Evolutionary conservation across 768 basidiomycete species (phyloP), one percentile per base, ranked within the genome.

Genomic region (Calocybe gangraenosa): DNA sequence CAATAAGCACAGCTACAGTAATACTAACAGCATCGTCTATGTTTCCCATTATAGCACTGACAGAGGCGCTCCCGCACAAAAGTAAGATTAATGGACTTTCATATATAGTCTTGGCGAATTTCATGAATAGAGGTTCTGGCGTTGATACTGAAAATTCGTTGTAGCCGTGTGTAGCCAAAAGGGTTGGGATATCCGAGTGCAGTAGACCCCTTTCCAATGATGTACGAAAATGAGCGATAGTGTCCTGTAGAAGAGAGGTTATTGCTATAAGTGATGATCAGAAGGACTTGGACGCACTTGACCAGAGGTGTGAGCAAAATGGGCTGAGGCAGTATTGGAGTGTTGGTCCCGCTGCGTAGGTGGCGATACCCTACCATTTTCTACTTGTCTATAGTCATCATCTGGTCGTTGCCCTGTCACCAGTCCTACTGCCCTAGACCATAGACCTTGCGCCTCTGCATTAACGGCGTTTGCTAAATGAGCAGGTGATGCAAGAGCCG

Each of bases 41-140:
- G 57, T 96, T 95, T n/a, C 95, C 95, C 82, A 97, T 90, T 38
- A 92, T 59, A 2, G 87, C 89, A 59, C 92, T 94, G 32, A 97
- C 81, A 14, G 78, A 70, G 0, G 94, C 93, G 60, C 93, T 96
- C 20, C 82, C 95, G 48, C 95, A 86, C 28, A 98, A 70, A 2
- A 98, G 72, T 18, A 98, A 69, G 58, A 95, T 96, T 2, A 98
- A 69, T 1, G 95, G 94, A 58, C 83, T 91, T 67, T 97, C 94
- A 64, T 94, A 96, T 40, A 98, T 92, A 28, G 88, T 94, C 64
- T 94, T 93, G 11, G 84, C 82, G 61, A 97, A 97, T 66, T 96
- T 96, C 59, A 93, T 65, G 32, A 85, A 66, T 7, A 84, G 64
- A 0, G 90, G 85, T 57, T 96, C 92, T 2, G 91, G 82, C 0